Evolutionary conservation across 2,329 filamentous ascomycete genomes (phyloP).

Genomic region (Stagonosporopsis cucurbitacearum): DNA sequence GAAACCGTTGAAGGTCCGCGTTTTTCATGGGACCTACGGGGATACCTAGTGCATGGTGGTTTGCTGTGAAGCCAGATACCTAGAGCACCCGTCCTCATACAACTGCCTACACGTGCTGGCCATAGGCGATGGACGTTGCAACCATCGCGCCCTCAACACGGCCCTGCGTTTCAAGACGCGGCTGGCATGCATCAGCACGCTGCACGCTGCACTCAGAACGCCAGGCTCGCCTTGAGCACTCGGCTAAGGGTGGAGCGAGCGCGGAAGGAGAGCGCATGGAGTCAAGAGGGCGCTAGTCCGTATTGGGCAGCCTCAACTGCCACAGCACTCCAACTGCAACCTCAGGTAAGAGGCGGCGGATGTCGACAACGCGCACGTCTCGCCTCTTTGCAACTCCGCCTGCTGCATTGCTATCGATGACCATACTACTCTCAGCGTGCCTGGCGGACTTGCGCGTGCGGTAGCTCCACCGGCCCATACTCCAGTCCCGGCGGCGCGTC

Average conservation of each 20-base stretch:
- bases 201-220: not conserved
- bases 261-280: slow-evolving; percentile 4
- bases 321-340: slow-evolving; percentile 25
- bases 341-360: slow-evolving; percentile 20
- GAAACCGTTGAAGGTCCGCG: too few species aligned
- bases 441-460: slow-evolving; percentile 38
- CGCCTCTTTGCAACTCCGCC: slow-evolving; percentile 16
- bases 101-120: not conserved
- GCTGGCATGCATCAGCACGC: too few species aligned
- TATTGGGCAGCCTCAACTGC: slow-evolving; percentile 9
- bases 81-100: too few species aligned
- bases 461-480: slow-evolving; percentile 32
- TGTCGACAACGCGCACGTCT: slow-evolving; percentile 23
- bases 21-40: too few species aligned
- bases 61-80: too few species aligned
- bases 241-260: slow-evolving; percentile 16
- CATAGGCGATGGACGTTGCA: too few species aligned
- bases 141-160: too few species aligned
- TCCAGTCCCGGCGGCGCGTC: slow-evolving; percentile 42
- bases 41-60: too few species aligned
- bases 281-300: not conserved
- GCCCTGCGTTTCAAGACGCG: slow-evolving; percentile 1
- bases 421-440: slow-evolving; percentile 23
- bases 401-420: slow-evolving; percentile 30
- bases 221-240: slow-evolving; percentile 9